These are phyloP conservation scores for Coix lacrymajobi DNA, from an alignment of 176 grass and related monocot genomes.

Conservation along the genomic window DNA sequence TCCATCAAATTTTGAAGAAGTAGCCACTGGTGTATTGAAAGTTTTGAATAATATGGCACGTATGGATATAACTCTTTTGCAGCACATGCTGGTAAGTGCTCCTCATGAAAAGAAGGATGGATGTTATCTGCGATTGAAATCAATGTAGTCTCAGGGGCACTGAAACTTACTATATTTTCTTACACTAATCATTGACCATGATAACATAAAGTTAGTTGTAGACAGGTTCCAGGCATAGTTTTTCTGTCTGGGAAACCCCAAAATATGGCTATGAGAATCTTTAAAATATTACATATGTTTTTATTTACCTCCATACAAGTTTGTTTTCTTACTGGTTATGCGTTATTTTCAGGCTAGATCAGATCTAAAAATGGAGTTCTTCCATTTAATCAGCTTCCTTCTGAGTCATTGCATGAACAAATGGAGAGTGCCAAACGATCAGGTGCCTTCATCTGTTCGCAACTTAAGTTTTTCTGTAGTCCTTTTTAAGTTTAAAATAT, in stretches of 20 bases:
- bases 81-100: constrained; percentile 88
- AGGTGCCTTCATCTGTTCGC: constrained; percentile 35
- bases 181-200: not conserved
- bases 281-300: not conserved
- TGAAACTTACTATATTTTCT: no score
- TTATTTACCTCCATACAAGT: constrained; percentile 5
- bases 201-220: constrained; percentile 2
- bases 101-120: constrained; percentile 8
- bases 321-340: constrained; percentile 25
- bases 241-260: not conserved
- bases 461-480: not conserved
- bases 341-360: constrained; percentile 82
- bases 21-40: constrained; percentile 92
- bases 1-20: constrained; percentile 99
- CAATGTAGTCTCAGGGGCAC: not conserved
- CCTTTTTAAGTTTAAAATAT: not conserved
- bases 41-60: constrained; percentile 92
- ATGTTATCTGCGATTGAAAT: not conserved
- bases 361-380: constrained; percentile 98
- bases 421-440: constrained; percentile 78
- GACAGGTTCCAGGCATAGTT: constrained; percentile 8
- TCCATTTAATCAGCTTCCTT: constrained; percentile 98
- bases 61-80: constrained; percentile 86
- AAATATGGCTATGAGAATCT: not conserved
- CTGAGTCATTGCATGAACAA: constrained; percentile 95